phyloP scores from a whole-genome alignment of 257 asterid genomes.

The Forsythia suspensa region DNA sequence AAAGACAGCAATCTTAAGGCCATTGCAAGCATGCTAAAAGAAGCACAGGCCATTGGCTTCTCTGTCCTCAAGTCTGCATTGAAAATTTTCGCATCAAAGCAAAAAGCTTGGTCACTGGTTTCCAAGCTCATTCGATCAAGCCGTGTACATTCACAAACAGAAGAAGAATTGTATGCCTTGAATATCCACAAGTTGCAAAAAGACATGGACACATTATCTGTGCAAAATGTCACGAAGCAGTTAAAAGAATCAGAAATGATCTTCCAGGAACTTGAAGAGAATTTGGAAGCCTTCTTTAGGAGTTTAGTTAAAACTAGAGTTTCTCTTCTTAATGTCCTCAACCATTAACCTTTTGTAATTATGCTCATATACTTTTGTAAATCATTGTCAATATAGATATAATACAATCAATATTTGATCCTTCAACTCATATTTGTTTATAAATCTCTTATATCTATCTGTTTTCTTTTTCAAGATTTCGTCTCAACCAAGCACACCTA shows the following conservation, averaged over 20 bases:
- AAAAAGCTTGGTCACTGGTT: too few relatives aligned
- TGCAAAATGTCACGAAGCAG: constrained; percentile 20
- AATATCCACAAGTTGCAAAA: background rate
- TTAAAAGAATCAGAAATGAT: background rate
- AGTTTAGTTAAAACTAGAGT: constrained; percentile 27
- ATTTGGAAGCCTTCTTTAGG: constrained; percentile 9
- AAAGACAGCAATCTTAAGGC: background rate
- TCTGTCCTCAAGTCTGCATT: too few relatives aligned
- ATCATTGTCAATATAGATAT: background rate
- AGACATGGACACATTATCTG: background rate
- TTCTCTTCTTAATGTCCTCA: constrained; percentile 26
- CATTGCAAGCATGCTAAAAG: background rate
- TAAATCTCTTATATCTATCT: background rate
- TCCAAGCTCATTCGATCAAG: too few relatives aligned
- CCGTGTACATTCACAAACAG: background rate
- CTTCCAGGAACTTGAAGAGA: constrained; percentile 23
- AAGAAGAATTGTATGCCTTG: background rate
- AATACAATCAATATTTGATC: background rate
- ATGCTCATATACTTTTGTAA: background rate
- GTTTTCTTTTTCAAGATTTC: background rate
- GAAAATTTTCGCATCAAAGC: too few relatives aligned
- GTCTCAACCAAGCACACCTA: background rate
- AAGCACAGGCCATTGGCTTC: background rate
- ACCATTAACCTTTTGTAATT: constrained; percentile 4
- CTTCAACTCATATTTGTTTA: background rate